These are phyloP conservation scores for Suillus cothurnatus DNA, from an alignment of 768 basidiomycete species.

Conservation along the genomic window DNA sequence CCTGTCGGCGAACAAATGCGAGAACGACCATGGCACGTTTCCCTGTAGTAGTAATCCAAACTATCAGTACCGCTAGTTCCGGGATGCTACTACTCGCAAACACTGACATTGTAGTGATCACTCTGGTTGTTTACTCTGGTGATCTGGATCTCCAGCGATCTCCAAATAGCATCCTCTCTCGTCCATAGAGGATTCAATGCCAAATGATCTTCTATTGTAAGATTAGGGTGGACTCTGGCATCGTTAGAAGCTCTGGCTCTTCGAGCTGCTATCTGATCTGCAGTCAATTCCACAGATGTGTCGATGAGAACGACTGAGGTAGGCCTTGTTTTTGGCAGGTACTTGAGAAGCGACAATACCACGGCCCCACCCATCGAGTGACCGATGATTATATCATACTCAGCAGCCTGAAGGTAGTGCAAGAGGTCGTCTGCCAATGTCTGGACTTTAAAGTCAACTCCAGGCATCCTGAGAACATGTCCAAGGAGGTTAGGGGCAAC, in stretches of 20 bases:
- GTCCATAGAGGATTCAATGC: conserved; percentile 10
- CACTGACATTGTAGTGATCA: conserved; percentile 6
- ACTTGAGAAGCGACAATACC: conserved; percentile 15
- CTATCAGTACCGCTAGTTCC: background rate
- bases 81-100: background rate
- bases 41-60: conserved; percentile 8
- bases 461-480: conserved; percentile 18
- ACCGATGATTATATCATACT: conserved; percentile 18
- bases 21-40: conserved; percentile 21
- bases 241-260: background rate
- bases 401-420: conserved; percentile 3
- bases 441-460: background rate
- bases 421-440: conserved; percentile 7
- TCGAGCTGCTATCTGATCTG: conserved; percentile 5
- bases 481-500: conserved; percentile 26
- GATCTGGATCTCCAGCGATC: conserved; percentile 10
- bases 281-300: conserved; percentile 11
- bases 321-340: conserved; percentile 13
- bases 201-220: conserved; percentile 3
- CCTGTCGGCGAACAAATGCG: conserved; percentile 12
- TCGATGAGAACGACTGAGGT: conserved; percentile 23
- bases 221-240: background rate
- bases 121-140: conserved; percentile 3
- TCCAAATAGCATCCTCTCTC: conserved; percentile 11
- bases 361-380: conserved; percentile 24